Evolutionary conservation across 805 yeast species (phyloP), one percentile per base, ranked within the genome.

Genomic region (Candida orba): DNA sequence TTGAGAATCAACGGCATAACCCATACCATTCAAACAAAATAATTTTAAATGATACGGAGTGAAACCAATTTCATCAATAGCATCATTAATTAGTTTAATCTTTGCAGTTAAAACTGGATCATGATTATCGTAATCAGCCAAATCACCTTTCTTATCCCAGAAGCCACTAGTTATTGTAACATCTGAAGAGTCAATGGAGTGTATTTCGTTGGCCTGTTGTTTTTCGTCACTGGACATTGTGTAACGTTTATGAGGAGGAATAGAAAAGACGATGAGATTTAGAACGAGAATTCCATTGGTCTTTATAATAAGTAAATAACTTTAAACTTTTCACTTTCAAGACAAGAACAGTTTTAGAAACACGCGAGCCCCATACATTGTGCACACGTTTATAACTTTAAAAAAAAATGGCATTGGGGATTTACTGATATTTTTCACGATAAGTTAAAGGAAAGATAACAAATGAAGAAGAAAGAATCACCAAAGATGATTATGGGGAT

Each of bases 11-110:
- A 68, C 75, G 4, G 72, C 64, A 45, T 73, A 74, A 25, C 79
- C 79, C 54, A 68, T 65, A 9, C 79, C 79, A 20, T 76, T 75
- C 18, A 74, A 52, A 43, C 64, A 59, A 51, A 74, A 73, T 9
- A 71, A 52, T 49, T 71, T 65, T 32, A 64, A 59, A 45, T 74
- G 78, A 46, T 67, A 72, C 67, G 73, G 68, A 2, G 83, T 77
- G 59, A 78, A 76, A 0, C 83, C 83, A 48, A 78, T 74, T 49
- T 78, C 79, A 54, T 78, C 80, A 36, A 78, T 58, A 7, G 82
- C 78, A 44, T 73, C 62, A 54, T 76, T 75, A 36, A 76, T 58
- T 8, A 76, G 55, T 31, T 55, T 57, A 51, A 73, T 71, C 42
- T 73, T 75, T 8, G 42, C 39, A 32, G 43, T 34, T 2, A 52